Conservation (phyloP, 2,329 filamentous ascomycete species). For the Hymenoscyphus fructigenus region DNA sequence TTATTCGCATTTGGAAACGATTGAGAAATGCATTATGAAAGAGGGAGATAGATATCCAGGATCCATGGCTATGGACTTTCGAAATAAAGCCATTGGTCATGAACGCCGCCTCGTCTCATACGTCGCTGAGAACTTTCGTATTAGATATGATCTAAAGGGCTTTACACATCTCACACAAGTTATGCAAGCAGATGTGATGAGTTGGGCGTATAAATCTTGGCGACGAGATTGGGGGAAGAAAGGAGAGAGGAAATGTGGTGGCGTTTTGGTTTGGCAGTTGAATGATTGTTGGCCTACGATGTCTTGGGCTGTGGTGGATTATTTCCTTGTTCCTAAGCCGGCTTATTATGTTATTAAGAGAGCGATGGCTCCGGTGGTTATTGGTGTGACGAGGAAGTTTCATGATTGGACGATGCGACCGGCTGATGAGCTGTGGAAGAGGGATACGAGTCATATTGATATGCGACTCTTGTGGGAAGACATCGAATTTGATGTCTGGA, state of each 20-base stretch:
- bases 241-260: slow-evolving; percentile 49
- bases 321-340: slow-evolving; percentile 50
- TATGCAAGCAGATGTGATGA: slow-evolving; percentile 34
- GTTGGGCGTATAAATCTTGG: slow-evolving; percentile 34
- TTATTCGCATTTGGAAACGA: slow-evolving; percentile 45
- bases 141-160: slow-evolving; percentile 28
- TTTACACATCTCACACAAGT: slow-evolving; percentile 35
- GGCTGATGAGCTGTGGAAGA: slow-evolving; percentile 20
- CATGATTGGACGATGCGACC: slow-evolving; percentile 10
- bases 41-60: slow-evolving; percentile 49
- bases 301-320: slow-evolving; percentile 65
- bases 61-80: slow-evolving; percentile 52
- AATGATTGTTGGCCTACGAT: slow-evolving; percentile 71
- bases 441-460: background rate
- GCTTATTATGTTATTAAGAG: slow-evolving; percentile 53
- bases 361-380: slow-evolving; percentile 38
- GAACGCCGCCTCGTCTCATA: slow-evolving; percentile 48
- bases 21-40: slow-evolving; percentile 50
- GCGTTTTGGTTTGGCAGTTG: slow-evolving; percentile 67
- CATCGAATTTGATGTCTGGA: background rate
- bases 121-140: slow-evolving; percentile 33
- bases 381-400: slow-evolving; percentile 28
- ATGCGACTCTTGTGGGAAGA: background rate
- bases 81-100: slow-evolving; percentile 55
- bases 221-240: slow-evolving; percentile 27